Evolutionary conservation across 2,329 filamentous ascomycete species (phyloP), one percentile per base, ranked within the genome.

Genomic region (Coleophoma crateriformis): DNA sequence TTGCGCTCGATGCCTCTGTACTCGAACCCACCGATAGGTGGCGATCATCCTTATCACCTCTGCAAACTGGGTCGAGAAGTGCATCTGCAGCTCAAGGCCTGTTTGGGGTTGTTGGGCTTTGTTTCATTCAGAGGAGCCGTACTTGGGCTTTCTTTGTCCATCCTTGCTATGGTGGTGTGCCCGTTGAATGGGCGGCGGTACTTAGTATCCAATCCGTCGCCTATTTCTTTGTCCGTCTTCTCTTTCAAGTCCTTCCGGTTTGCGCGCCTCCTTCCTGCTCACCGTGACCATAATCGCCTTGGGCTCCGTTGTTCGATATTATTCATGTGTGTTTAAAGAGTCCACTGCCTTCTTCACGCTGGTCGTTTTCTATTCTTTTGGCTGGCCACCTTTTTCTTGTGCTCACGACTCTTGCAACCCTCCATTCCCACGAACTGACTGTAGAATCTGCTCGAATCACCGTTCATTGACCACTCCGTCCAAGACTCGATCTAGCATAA

Each of bases 291-390:
- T 27, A 27, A 10, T 27, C 3, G 27, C 6, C 5, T 27, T 27
- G 6, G 27, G 27, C 27, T 3, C 6, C 27, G 27, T 27, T 27
- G 27, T 27, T 27, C 27, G 27, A 27, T 4, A 27, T 10, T 45
- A 48, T 55, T 50, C 47, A 41, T 45, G 50, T 56, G 54, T 35
- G 35, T 50, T 46, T 40, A 40, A 49, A 42, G 51, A 57, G 47
- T 55, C 52, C 52, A 54, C 49, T 39, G 44, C 43, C 43, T 34
- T 55, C 35, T 59, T 51, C 48, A 54, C 56, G 54, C 57, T 58
- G 55, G 53, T 22, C 58, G 52, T 52, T 19, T 40, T 41, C 32
- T 19, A 19, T 34, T 41, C 46, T 39, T 41, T 33, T 33, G 33
- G 32, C 35, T 14, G 34, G 34, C 20, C 45, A 12, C n/a, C 33